Evolutionary conservation across 1,284 basidiomycete species (phyloP), one percentile per base, ranked within the genome.

Genomic region (Ceratobasidium sp.): DNA sequence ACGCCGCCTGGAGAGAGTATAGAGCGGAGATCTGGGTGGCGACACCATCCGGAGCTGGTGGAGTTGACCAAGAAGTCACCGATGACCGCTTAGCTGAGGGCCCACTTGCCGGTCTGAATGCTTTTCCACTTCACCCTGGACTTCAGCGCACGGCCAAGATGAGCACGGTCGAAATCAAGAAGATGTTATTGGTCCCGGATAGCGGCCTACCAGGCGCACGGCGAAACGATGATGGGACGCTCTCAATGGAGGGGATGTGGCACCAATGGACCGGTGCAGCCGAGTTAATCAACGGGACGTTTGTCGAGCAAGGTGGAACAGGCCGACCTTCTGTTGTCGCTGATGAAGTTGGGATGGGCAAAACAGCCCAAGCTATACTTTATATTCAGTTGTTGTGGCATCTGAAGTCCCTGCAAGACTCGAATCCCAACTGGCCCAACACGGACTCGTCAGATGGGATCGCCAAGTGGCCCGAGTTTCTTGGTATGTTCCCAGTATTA

Each of bases 341-440:
- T 2, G 61, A 63, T 28, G 46, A 49, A 18, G 61, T 63, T n/a
- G 61, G 61, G 1, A 30, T 63, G 26, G 61, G 61, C 4, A 63
- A 63, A 49, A 63, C 61, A 2, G 61, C 26, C 28, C 23, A 30
- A n/a, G 11, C 3, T 1, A 63, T 63, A 26, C 14, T 30, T 1
- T 30, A 3, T 7, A 1, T 63, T 8, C 61, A 63, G 46, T 11
- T 49, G 1, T 1, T 63, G 4, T 63, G 61, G 61, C 61, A 63
- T 46, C 13, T 63, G 61, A 47, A 49, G 28, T n/a, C 61, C 1
- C 14, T 63, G 4, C 61, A 63, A n/a, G 61, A 63, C 23, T 9
- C 3, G 3, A 63, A 62, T 23, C 6, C 4, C 4, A 7, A 44
- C 18, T 62, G 59, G 59, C 59, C 59, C 16, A 28, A 26, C 2